These are phyloP conservation scores for Umbelopsis sp. DNA, from an alignment of 371 early-diverging fungal genomes.

Conservation along the genomic window DNA sequence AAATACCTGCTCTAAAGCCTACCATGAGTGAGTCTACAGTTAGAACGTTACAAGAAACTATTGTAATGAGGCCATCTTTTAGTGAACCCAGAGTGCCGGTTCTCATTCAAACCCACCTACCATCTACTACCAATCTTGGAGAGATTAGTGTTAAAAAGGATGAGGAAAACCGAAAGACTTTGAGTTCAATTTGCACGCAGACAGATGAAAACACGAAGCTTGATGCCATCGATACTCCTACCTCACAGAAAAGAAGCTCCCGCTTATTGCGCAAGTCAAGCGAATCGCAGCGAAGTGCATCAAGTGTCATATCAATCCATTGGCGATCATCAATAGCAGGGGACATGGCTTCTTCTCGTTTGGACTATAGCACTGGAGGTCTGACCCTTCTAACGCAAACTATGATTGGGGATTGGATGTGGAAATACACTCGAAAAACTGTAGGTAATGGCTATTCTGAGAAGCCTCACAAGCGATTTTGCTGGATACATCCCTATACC, in stretches of 20 bases:
- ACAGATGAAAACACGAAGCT: neutral
- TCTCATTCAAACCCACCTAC: neutral
- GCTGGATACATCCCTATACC: conserved; percentile 85
- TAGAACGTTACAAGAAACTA: neutral
- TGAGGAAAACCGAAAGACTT: neutral
- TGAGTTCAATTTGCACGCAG: neutral
- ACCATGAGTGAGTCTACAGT: neutral
- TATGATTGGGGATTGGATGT: conserved; percentile 78
- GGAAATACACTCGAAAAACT: conserved; percentile 68
- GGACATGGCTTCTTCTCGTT: neutral
- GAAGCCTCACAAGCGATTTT: conserved; percentile 69
- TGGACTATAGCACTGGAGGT: conserved; percentile 42
- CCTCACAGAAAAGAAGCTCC: neutral
- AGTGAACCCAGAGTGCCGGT: conserved; percentile 8
- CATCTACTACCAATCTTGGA: neutral
- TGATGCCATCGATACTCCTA: neutral
- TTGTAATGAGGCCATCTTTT: neutral
- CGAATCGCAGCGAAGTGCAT: neutral
- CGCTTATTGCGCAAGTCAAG: neutral
- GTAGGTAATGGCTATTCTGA: conserved; percentile 59
- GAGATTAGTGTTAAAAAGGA: neutral
- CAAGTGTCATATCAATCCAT: neutral
- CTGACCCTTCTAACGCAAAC: conserved; percentile 69
- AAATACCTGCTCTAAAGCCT: neutral
- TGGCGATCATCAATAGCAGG: neutral